phyloP scores from a whole-genome alignment of 169 alveolate genomes.

The Babesia bovis region DNA sequence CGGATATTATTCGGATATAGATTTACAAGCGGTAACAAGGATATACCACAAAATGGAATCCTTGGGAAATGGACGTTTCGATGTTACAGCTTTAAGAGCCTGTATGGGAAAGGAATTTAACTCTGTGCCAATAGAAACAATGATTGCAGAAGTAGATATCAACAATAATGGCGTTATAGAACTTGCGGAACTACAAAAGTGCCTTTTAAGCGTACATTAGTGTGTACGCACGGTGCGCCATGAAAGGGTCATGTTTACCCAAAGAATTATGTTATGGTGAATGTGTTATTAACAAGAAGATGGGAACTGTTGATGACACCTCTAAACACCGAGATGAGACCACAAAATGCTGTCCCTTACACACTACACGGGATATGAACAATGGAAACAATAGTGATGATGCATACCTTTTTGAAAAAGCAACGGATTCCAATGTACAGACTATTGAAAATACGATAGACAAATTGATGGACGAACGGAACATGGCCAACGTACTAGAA shows the following conservation, averaged over 20 bases:
- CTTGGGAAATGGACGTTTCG: constrained; percentile 47
- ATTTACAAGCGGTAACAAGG: constrained; percentile 22
- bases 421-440: too few species aligned
- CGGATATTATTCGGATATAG: constrained; percentile 44
- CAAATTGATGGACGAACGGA: too few species aligned
- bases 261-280: not conserved
- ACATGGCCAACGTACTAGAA: too few species aligned
- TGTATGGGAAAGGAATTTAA: constrained; percentile 48
- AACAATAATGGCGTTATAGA: constrained; percentile 43
- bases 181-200: constrained; percentile 9
- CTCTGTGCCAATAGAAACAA: constrained; percentile 6
- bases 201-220: constrained; percentile 42
- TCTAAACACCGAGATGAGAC: not conserved
- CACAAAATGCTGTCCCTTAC: too few species aligned
- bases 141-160: constrained; percentile 35
- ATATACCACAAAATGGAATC: constrained; percentile 58
- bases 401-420: too few species aligned
- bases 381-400: too few species aligned
- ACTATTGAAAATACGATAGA: not conserved
- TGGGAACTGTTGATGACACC: not conserved
- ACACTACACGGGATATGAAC: too few species aligned
- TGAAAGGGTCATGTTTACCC: not conserved
- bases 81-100: constrained; percentile 20
- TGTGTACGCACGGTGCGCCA: constrained; percentile 38
- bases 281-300: not conserved